Percentiles rank a stretch among this genome's conserved stretches.
These are phyloP conservation scores for Metschnikowia kofuensis DNA, from an alignment of 805 yeast genomes.

Conservation along the genomic window DNA sequence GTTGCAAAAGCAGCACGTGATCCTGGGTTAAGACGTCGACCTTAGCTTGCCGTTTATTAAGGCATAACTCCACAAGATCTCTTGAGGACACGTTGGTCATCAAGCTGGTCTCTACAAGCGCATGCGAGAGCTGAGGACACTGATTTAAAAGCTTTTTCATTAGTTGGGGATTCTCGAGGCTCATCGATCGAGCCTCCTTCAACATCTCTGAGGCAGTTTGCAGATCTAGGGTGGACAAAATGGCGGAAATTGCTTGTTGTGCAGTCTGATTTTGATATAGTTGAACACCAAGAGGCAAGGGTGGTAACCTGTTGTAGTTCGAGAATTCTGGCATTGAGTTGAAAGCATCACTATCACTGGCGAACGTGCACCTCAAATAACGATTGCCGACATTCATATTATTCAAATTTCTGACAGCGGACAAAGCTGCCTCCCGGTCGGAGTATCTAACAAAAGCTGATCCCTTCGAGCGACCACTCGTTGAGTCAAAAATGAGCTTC, in stretches of 20 bases:
- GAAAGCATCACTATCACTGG: conserved; percentile 43
- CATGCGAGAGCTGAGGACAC: conserved; percentile 81
- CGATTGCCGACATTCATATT: conserved; percentile 74
- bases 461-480: conserved; percentile 88
- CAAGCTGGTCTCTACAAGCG: conserved; percentile 68
- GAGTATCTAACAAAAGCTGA: conserved; percentile 83
- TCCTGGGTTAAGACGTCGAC: conserved; percentile 29
- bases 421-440: conserved; percentile 81
- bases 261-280: conserved; percentile 39
- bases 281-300: conserved; percentile 41
- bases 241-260: conserved; percentile 36
- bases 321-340: conserved; percentile 19
- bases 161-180: conserved; percentile 48
- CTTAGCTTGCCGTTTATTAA: conserved; percentile 31
- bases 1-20: conserved; percentile 32
- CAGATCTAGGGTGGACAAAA: conserved; percentile 47
- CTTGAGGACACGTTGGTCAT: conserved; percentile 33
- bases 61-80: conserved; percentile 35
- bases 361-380: conserved; percentile 69
- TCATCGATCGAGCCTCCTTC: conserved; percentile 27
- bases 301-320: conserved; percentile 30
- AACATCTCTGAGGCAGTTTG: conserved; percentile 47
- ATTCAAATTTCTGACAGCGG: conserved; percentile 86
- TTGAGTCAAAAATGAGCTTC: conserved; percentile 78
- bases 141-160: conserved; percentile 59